phyloP scores from a whole-genome alignment of 2,329 filamentous ascomycete species.

The Diaporthe sp. region DNA sequence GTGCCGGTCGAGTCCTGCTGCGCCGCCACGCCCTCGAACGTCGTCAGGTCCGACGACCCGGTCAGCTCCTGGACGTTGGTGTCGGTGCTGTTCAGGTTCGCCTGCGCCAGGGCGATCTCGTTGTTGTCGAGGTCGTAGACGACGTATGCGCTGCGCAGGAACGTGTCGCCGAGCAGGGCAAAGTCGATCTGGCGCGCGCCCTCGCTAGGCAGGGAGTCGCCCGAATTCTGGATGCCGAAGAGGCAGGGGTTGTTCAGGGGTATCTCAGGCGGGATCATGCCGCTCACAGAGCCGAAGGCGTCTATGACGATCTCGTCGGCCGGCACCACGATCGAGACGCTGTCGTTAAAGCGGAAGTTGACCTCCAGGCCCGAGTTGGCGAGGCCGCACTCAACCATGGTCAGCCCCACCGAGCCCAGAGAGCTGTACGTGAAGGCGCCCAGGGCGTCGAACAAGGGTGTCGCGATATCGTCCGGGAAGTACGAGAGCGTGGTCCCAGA shows the following conservation, averaged over 20 bases:
- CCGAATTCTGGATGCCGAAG: slow-evolving; percentile 66
- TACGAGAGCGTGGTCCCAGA: slow-evolving; percentile 77
- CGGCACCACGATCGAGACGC: slow-evolving; percentile 48
- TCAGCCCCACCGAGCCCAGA: slow-evolving; percentile 50
- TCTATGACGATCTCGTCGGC: slow-evolving; percentile 57
- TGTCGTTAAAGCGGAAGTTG: slow-evolving; percentile 58
- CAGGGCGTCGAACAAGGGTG: slow-evolving; percentile 54
- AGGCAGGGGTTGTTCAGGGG: slow-evolving; percentile 63
- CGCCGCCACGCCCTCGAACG: slow-evolving; percentile 59
- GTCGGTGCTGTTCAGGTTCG: slow-evolving; percentile 62
- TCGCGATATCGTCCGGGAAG: slow-evolving; percentile 67
- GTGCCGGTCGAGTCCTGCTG: slow-evolving; percentile 46
- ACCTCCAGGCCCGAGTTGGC: slow-evolving; percentile 53
- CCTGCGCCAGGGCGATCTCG: slow-evolving; percentile 66
- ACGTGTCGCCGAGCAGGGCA: slow-evolving; percentile 61
- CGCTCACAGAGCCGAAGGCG: slow-evolving; percentile 49
- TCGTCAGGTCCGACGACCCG: slow-evolving; percentile 56
- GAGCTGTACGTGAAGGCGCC: slow-evolving; percentile 55
- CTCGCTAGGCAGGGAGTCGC: slow-evolving; percentile 38
- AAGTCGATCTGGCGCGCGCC: slow-evolving; percentile 42
- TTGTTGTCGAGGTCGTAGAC: slow-evolving; percentile 68
- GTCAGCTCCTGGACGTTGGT: slow-evolving; percentile 63
- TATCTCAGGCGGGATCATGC: slow-evolving; percentile 48
- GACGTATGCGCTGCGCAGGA: slow-evolving; percentile 65
- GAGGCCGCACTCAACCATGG: slow-evolving; percentile 58